These are phyloP conservation scores for Nakazawaea peltata DNA, from an alignment of 805 yeast species.

Conservation along the genomic window DNA sequence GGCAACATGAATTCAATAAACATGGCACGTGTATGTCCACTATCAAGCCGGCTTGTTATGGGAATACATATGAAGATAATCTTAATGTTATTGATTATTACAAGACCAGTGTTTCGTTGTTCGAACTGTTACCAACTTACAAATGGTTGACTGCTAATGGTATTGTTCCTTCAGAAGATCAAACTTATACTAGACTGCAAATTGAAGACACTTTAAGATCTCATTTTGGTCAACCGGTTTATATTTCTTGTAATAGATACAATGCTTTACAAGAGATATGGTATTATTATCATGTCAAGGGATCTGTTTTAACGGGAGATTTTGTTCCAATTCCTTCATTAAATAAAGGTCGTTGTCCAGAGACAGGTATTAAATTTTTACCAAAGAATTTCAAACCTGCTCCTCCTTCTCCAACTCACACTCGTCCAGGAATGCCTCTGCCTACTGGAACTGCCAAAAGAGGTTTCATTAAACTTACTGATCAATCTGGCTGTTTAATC, in stretches of 20 bases:
- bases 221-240: constrained; percentile 49
- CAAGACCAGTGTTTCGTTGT: constrained; percentile 50
- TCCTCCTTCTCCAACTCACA: constrained; percentile 21
- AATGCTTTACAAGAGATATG: constrained; percentile 57
- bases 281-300: constrained; percentile 74
- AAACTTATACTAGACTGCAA: constrained; percentile 49
- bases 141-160: constrained; percentile 60
- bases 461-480: constrained; percentile 44
- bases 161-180: constrained; percentile 53
- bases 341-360: constrained; percentile 52
- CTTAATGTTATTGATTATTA: constrained; percentile 64
- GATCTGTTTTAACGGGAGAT: constrained; percentile 60
- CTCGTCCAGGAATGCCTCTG: constrained; percentile 17
- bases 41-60: constrained; percentile 64
- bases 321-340: constrained; percentile 58
- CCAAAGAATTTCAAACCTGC: constrained; percentile 43
- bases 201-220: constrained; percentile 43
- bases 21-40: constrained; percentile 92
- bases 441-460: constrained; percentile 25
- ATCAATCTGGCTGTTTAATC: constrained; percentile 68
- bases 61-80: constrained; percentile 19
- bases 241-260: constrained; percentile 49
- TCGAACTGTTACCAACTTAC: constrained; percentile 55
- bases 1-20: constrained; percentile 92
- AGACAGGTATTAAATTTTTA: constrained; percentile 54